Base-by-base conservation (phyloP, 1,284 basidiomycete species). In the Naganishia liquefaciens region DNA sequence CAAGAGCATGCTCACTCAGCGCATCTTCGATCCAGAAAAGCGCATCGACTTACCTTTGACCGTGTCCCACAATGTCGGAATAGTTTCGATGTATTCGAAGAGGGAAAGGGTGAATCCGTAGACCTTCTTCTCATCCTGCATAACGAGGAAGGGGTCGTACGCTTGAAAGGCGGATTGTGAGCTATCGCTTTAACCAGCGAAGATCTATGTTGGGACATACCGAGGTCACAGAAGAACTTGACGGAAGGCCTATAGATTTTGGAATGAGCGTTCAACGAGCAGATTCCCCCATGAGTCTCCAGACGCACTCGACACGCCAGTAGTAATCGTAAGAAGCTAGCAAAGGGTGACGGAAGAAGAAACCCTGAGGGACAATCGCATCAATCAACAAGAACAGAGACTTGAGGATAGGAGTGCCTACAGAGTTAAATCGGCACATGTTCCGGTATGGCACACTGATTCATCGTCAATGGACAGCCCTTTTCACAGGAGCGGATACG, bases 391-490 rank as follows among this genome's bases (percentile, higher is more conserved):
- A n/a, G n/a, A n/a, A n/a, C n/a, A 63, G 53, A 7, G 28, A 28
- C 30, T 23, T 5, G 28, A 11, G 19, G 30, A 25, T 28, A 6
- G 54, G 64, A 43, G 43, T 63, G 74, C 86, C 76, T 79, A 92
- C 91, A 62, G 90, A 92, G 77, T 96, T 93, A 81, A 88, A 97
- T 23, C 95, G 87, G 75, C 93, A 96, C 92, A 95, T 81, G 72
- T 83, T 82, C 23, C 83, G 75, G 68, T 83, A 84, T 3, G 81
- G 80, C 27, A 83, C 81, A 75, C 75, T 60, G 9, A 27, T 39
- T n/a, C 39, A 19, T 27, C 7, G 37, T 23, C 15, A 15, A 11
- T 10, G 4, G 27, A 37, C 10, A 33, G 11, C 37, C 7, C 21
- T 9, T 42, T 2, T 25, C 10, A 3, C 33, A 37, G 1, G 13